These are phyloP conservation scores for Monilinia fructigena DNA, from an alignment of 2,329 filamentous ascomycete species.

Conservation along the genomic window DNA sequence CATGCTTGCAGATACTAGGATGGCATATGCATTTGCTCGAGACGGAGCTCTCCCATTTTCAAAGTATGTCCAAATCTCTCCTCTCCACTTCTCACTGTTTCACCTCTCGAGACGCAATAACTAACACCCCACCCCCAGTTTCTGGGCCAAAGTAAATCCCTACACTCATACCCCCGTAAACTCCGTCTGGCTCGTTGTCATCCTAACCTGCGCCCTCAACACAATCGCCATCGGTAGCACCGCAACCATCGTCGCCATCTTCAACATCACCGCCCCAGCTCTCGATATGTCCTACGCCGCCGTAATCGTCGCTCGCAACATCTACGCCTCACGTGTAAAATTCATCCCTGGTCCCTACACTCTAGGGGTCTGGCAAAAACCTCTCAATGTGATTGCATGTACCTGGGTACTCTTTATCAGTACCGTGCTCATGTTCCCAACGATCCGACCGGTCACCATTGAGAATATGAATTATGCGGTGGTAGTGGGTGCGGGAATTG, in stretches of 20 bases:
- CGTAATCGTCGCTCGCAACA: constrained; percentile 51
- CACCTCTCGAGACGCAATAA: not conserved
- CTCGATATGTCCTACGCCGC: constrained; percentile 56
- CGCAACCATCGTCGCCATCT: constrained; percentile 52
- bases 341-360: constrained; percentile 51
- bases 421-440: constrained; percentile 56
- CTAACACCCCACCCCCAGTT: constrained; percentile 39
- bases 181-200: constrained; percentile 62
- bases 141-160: constrained; percentile 52
- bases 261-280: constrained; percentile 52
- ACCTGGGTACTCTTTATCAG: constrained; percentile 63
- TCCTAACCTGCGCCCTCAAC: constrained; percentile 53
- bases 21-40: constrained; percentile 61
- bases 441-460: constrained; percentile 47
- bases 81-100: not conserved
- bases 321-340: constrained; percentile 31
- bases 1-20: constrained; percentile 62
- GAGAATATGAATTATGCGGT: constrained; percentile 54
- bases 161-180: constrained; percentile 59
- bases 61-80: constrained; percentile 40
- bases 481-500: constrained; percentile 48
- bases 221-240: constrained; percentile 52
- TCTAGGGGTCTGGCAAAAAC: constrained; percentile 54
- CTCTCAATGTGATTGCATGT: constrained; percentile 56
- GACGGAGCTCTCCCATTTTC: constrained; percentile 62